These are phyloP conservation scores for Populus hybrid DNA, from an alignment of 441 rosid species.

Conservation along the genomic window DNA sequence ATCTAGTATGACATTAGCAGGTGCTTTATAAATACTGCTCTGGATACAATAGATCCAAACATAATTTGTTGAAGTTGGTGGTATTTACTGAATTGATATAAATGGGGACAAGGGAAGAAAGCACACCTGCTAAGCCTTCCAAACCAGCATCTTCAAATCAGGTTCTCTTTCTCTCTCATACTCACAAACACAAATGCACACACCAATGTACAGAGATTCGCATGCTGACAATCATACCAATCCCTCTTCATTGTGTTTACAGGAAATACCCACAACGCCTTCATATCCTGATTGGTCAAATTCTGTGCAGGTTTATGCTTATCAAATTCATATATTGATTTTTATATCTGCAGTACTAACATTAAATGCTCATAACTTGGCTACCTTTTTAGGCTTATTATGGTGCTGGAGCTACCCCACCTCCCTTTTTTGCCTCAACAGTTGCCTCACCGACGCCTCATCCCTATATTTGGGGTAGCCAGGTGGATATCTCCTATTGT, in stretches of 20 bases:
- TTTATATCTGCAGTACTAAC: conserved; percentile 1
- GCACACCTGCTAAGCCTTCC: conserved; percentile 63
- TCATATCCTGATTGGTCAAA: conserved; percentile 88
- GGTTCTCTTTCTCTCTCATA: conserved; percentile 30
- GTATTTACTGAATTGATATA: conserved; percentile 18
- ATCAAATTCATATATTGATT: conserved; percentile 1
- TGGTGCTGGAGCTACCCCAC: conserved; percentile 80
- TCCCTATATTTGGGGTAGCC: conserved; percentile 91
- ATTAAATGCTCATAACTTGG: conserved; percentile 23
- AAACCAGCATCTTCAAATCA: conserved; percentile 71
- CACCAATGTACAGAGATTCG: not conserved
- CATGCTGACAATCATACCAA: not conserved
- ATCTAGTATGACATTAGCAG: conserved; percentile 21
- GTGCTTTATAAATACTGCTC: conserved; percentile 19
- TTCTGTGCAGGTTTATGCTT: conserved; percentile 73
- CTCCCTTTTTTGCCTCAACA: conserved; percentile 80
- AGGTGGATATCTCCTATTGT: conserved; percentile 45
- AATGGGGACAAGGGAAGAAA: conserved; percentile 78
- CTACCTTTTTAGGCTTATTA: conserved; percentile 75
- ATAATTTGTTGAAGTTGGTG: conserved; percentile 10
- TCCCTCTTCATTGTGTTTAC: conserved; percentile 14
- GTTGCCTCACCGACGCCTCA: conserved; percentile 90
- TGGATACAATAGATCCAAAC: conserved; percentile 10
- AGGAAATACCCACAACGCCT: conserved; percentile 73
- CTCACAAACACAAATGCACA: not conserved